Conservation (phyloP, 139 green algal genomes). For the Nannochloris sp. region DNA sequence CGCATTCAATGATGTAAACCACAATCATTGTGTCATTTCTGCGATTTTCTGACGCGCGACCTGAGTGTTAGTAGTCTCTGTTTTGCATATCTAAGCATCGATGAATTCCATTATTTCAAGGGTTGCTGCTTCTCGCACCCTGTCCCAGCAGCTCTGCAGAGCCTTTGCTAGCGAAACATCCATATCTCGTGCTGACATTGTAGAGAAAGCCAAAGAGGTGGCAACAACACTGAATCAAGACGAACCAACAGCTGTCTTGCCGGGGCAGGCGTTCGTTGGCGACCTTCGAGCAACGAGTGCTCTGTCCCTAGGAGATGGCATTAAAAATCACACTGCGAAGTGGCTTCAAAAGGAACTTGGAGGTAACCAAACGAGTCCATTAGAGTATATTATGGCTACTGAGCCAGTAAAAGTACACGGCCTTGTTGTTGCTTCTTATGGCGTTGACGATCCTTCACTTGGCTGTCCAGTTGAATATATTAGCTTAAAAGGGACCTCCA, state of each 20-base stretch:
- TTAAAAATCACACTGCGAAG: constrained; percentile 75
- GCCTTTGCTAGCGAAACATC: background rate
- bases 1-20: too few relatives aligned
- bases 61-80: too few relatives aligned
- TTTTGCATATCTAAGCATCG: too few relatives aligned
- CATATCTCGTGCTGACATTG: background rate
- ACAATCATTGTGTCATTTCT: too few relatives aligned
- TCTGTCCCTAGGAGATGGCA: constrained; percentile 67
- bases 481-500: constrained; percentile 62
- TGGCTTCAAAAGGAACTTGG: constrained; percentile 56
- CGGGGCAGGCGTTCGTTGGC: constrained; percentile 45
- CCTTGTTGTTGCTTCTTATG: constrained; percentile 66
- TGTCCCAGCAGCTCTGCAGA: too few relatives aligned
- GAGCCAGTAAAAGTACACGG: constrained; percentile 75
- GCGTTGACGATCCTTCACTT: constrained; percentile 66
- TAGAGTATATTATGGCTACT: constrained; percentile 64
- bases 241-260: background rate
- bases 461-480: constrained; percentile 90
- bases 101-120: too few relatives aligned
- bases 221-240: background rate
- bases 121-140: too few relatives aligned
- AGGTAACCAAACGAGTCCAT: constrained; percentile 56
- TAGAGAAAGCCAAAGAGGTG: constrained; percentile 1
- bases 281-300: constrained; percentile 62
- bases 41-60: too few relatives aligned